Evolutionary conservation across 2,329 filamentous ascomycete genomes (phyloP), one percentile per base, ranked within the genome.

Genomic region (Leptographium lundbergii): DNA sequence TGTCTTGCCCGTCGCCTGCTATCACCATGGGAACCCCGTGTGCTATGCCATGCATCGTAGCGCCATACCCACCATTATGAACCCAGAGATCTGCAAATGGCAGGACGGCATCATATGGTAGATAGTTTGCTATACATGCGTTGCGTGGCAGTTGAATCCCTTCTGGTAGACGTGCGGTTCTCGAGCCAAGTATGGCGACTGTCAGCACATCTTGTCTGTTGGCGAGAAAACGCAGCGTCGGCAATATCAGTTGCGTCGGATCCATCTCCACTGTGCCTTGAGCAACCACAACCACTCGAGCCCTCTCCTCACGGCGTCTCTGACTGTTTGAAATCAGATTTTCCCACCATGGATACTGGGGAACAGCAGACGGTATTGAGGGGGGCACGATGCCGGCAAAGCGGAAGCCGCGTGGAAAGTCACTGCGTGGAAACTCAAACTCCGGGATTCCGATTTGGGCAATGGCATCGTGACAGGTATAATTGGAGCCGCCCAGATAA

Each of bases 41-140:
- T 7, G 70, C 70, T 52, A 75, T 69, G 14, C 72, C 72, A 57
- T 75, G 73, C 56, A 68, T 70, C 11, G 73, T 68, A 4, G 72
- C 73, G 5, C 73, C 73, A 60, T 73, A 75, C 1, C 73, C 73
- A 2, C 69, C 73, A 57, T 75, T 75, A 61, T 73, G 71, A 4
- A 74, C 66, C 70, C 71, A 75, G 1, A 69, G 65, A 54, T 70
- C 65, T 0, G 70, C 69, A 55, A 69, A 66, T 5, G 69, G 68
- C 17, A 75, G 66, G n/a, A 70, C 67, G 0, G 69, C 69, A 57
- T 73, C 72, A 62, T 74, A 74, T 3, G 67, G 65, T 0, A 74
- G 65, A 60, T 74, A 74, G 58, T 73, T 70, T 6, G 68, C 69
- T 6, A 74, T 60, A 32, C 66, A 66, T 4, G 66, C 68, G 54